Percentiles rank a stretch among this genome's conserved stretches.
Conservation (phyloP, 148 eudicot species). For the Rhododendron kiyosumense region DNA sequence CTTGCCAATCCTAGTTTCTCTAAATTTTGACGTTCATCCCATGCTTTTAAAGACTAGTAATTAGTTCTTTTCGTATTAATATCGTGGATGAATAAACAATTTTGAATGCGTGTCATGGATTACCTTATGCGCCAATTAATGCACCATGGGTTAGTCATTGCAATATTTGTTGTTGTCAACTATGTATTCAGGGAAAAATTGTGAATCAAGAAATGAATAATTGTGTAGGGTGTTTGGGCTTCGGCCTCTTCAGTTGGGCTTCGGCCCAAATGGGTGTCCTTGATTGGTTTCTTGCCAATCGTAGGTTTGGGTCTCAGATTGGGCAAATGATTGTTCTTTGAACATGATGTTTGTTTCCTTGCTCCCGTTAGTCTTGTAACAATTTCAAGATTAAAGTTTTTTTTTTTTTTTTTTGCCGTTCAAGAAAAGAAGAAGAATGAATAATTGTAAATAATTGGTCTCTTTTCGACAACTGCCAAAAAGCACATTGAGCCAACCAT, state of each 20-base stretch:
- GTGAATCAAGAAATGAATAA: background rate
- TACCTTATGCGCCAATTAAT: background rate
- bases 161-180: background rate
- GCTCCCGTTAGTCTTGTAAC: no score
- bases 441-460: background rate
- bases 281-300: no score
- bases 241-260: no score
- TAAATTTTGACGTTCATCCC: background rate
- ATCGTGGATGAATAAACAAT: background rate
- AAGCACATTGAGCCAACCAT: background rate
- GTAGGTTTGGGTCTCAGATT: no score
- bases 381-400: no score
- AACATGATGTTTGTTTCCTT: no score
- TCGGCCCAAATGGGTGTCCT: no score
- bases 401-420: background rate
- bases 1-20: background rate
- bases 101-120: background rate
- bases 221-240: no score
- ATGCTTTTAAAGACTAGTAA: background rate
- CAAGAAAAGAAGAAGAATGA: background rate
- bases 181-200: background rate
- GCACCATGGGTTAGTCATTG: background rate
- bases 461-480: background rate
- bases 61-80: background rate
- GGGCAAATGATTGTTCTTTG: no score